Conservation (phyloP, 73 alveolate genomes). For the Paramecium octaurelia region DNA sequence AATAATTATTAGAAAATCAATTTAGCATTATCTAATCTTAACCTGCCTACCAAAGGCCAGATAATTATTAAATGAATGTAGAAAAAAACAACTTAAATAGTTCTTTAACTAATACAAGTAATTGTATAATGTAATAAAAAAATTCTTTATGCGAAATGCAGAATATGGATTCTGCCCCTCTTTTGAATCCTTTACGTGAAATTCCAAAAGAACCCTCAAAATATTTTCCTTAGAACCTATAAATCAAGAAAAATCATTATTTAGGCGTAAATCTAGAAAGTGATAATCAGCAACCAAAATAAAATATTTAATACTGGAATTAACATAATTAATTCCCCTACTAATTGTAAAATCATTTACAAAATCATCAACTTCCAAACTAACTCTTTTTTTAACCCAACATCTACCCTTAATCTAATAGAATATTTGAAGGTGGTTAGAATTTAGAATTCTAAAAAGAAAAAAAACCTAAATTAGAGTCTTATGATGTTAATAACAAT, state of each 20-base stretch:
- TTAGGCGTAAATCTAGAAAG: not conserved
- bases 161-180: not conserved
- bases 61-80: not conserved
- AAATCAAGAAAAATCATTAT: not conserved
- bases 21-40: not conserved
- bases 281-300: not conserved
- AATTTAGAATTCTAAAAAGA: not conserved
- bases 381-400: not conserved
- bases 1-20: not conserved
- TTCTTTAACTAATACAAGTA: not conserved
- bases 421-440: not conserved
- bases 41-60: not conserved
- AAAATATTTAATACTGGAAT: not conserved
- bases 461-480: not conserved
- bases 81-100: not conserved
- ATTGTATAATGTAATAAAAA: not conserved
- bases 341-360: not conserved
- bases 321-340: not conserved
- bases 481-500: not conserved
- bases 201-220: not conserved
- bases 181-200: not conserved
- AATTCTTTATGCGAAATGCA: not conserved
- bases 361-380: not conserved
- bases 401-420: not conserved
- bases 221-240: not conserved